These are phyloP conservation scores for Onygenales sp. DNA, from an alignment of 2,329 filamentous ascomycete species.

Conservation along the genomic window DNA sequence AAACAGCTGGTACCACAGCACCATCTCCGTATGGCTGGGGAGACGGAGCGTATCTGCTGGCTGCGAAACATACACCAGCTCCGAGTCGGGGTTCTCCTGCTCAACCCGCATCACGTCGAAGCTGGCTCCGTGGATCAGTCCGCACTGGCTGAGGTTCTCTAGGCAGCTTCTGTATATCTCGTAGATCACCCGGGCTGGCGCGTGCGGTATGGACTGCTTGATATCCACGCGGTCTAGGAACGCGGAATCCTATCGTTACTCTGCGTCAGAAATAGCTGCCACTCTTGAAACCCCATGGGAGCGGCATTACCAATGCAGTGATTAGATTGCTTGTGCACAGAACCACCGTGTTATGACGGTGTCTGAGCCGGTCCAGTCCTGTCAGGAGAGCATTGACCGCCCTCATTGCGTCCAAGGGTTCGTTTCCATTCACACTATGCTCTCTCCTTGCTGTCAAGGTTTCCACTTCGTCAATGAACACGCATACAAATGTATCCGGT, in stretches of 20 bases:
- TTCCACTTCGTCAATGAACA: constrained; percentile 44
- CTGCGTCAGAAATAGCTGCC: neutral
- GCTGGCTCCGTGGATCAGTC: constrained; percentile 22
- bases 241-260: constrained; percentile 27
- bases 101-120: constrained; percentile 19
- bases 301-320: constrained; percentile 22
- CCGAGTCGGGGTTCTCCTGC: constrained; percentile 15
- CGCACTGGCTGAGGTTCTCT: constrained; percentile 34
- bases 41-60: constrained; percentile 14
- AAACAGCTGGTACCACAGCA: constrained; percentile 21
- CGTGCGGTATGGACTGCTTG: constrained; percentile 34
- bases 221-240: constrained; percentile 43
- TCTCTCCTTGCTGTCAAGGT: constrained; percentile 38
- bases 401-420: constrained; percentile 38
- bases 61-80: constrained; percentile 21
- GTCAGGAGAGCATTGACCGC: constrained; percentile 43
- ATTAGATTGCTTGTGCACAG: constrained; percentile 44
- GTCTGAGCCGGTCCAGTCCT: constrained; percentile 36
- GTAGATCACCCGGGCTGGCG: constrained; percentile 33
- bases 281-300: neutral
- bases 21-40: constrained; percentile 21
- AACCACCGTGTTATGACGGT: constrained; percentile 36
- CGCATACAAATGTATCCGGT: constrained; percentile 31
- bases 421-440: constrained; percentile 28
- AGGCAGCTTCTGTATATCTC: constrained; percentile 41